Evolutionary conservation across 305 asterid genomes (phyloP).

Genomic region (Lippia alba): DNA sequence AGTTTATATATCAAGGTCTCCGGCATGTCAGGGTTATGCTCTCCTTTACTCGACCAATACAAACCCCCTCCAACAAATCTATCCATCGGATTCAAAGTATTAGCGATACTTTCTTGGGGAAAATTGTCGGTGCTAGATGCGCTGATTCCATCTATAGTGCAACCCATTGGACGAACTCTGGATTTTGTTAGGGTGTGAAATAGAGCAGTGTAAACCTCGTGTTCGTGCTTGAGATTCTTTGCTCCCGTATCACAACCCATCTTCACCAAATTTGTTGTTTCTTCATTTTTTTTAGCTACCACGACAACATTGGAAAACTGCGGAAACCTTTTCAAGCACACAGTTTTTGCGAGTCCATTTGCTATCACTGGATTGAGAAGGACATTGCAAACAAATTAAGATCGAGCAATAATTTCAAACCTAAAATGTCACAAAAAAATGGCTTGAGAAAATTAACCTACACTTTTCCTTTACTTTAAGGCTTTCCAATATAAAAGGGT

Average conservation of each 20-base stretch:
- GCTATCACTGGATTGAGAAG: slow-evolving; percentile 38
- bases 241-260: slow-evolving; percentile 23
- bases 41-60: slow-evolving; percentile 80
- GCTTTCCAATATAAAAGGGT: no score
- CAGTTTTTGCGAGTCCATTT: slow-evolving; percentile 42
- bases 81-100: slow-evolving; percentile 54
- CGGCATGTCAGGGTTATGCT: slow-evolving; percentile 52
- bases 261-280: slow-evolving; percentile 14
- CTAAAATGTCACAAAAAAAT: no score
- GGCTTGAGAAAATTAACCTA: no score
- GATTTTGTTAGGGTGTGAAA: slow-evolving; percentile 43
- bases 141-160: slow-evolving; percentile 52
- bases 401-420: background rate
- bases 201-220: slow-evolving; percentile 51
- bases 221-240: slow-evolving; percentile 46
- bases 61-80: slow-evolving; percentile 37
- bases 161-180: slow-evolving; percentile 32
- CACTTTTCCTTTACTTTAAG: no score
- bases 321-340: slow-evolving; percentile 43
- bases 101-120: slow-evolving; percentile 45
- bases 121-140: slow-evolving; percentile 69
- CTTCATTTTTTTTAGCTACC: background rate
- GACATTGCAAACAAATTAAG: background rate
- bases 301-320: slow-evolving; percentile 9
- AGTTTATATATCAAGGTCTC: slow-evolving; percentile 60